Base-by-base conservation (phyloP, 768 basidiomycete species). In the Suillus variegatus region DNA sequence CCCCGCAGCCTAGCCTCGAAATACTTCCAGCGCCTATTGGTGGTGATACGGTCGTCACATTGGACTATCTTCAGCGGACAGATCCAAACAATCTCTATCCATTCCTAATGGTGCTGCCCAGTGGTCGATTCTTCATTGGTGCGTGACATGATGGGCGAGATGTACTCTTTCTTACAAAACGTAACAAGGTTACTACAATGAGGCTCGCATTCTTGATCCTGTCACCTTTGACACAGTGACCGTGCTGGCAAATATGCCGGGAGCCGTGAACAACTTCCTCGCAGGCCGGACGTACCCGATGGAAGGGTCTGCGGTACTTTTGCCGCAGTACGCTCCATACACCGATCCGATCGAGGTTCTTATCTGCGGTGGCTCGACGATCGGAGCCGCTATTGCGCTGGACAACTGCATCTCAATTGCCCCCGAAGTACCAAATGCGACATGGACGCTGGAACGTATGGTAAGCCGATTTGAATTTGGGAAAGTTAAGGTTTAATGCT, bases 1-100 rank as follows among this genome's bases (percentile, higher is more conserved):
- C 82, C 1, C 82, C 91, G 0, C 82, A 87, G 64, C 91, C 91
- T 0, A 91, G 83, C 67, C 76, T 93, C 43, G 92, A 94, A 75
- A 81, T 91, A 61, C 79, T 93, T 6, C 92, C 92, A 1, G 86
- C 80, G 36, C 88, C 89, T 10, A 73, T 73, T 0, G 92, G 91
- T 2, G 91, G 88, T 20, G 78, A 82, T 61, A 92, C 90, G 0
- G 78, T 80, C 12, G 64, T 89, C 61, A 80, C 85, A 58, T 81
- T 93, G 61, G 88, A 89, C 65, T 93, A 86, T 79, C 78, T 93
- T 40, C 73, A 79, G 41, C 82, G 90, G 35, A 93, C 92, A 6
- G 88, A 93, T 70, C 92, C 92, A 1, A 87, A 91, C 71, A 93
- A 93, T 69, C 74, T 94, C 58, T 94, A 94, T 70, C 92, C 92